phyloP scores from a whole-genome alignment of 78 protist species.

The Dictyostelium intermedium region DNA sequence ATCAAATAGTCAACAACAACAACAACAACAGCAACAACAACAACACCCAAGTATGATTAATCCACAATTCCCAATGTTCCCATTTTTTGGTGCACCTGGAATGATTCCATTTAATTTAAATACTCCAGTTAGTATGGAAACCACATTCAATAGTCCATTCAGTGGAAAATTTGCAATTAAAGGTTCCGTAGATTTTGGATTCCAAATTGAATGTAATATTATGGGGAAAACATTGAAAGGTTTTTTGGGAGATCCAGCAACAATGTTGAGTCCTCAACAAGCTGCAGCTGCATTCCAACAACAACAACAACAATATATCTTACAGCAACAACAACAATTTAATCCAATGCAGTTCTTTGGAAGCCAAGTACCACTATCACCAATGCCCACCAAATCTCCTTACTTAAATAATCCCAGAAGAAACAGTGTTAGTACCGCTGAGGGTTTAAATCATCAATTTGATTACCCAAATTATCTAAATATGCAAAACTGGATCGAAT shows the following conservation, averaged over 20 bases:
- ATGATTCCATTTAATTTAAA: conserved; percentile 23
- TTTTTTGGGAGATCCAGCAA: conserved; percentile 1
- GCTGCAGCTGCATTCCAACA: background rate
- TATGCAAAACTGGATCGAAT: conserved; percentile 27
- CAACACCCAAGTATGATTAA: background rate
- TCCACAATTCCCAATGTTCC: conserved; percentile 13
- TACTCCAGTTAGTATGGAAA: conserved; percentile 50
- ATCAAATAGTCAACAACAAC: background rate
- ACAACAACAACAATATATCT: background rate
- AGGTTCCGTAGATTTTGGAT: conserved; percentile 50
- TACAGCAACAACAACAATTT: background rate
- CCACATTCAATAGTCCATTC: conserved; percentile 56
- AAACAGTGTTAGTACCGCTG: conserved; percentile 35
- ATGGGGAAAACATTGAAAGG: conserved; percentile 57
- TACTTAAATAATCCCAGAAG: conserved; percentile 8
- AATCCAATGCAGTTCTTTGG: background rate
- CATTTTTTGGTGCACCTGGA: conserved; percentile 7
- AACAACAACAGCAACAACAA: background rate
- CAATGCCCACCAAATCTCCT: background rate
- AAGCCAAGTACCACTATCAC: background rate
- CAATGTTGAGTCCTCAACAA: background rate
- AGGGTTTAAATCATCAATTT: conserved; percentile 17
- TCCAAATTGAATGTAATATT: conserved; percentile 46
- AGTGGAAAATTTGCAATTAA: conserved; percentile 48
- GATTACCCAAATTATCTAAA: background rate